A percentile compares a stretch with the other conserved stretches of the same genome.
phyloP scores from a whole-genome alignment of 2,329 filamentous ascomycete genomes.

The Coniella lustricola region DNA sequence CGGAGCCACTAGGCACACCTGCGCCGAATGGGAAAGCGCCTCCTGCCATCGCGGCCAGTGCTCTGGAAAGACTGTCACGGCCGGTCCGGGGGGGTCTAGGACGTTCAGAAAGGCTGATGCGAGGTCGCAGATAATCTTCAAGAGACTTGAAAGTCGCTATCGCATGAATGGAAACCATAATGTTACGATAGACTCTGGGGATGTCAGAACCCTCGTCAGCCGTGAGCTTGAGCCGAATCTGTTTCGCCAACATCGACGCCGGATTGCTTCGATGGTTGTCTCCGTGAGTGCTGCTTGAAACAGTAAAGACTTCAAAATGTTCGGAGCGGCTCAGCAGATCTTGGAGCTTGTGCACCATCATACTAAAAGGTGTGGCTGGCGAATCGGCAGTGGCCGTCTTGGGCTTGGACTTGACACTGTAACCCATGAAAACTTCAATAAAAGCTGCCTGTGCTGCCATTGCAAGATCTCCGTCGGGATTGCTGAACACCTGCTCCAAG shows the following conservation, averaged over 20 bases:
- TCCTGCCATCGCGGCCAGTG: conserved; percentile 71
- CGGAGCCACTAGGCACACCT: conserved; percentile 40
- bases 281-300: conserved; percentile 60
- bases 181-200: conserved; percentile 78
- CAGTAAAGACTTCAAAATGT: conserved; percentile 95
- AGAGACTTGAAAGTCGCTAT: conserved; percentile 97
- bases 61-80: conserved; percentile 55
- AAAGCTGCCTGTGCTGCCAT: conserved; percentile 73
- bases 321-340: conserved; percentile 93
- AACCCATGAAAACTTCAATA: conserved; percentile 85
- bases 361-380: conserved; percentile 77
- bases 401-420: conserved; percentile 56
- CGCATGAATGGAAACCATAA: conserved; percentile 97
- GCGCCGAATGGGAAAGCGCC: conserved; percentile 50
- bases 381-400: conserved; percentile 60
- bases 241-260: conserved; percentile 92
- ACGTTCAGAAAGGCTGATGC: conserved; percentile 75
- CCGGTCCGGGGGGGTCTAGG: conserved; percentile 43
- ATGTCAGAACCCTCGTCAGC: conserved; percentile 90
- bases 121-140: conserved; percentile 88
- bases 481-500: conserved; percentile 74
- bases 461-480: conserved; percentile 54
- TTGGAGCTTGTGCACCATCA: conserved; percentile 88
- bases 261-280: conserved; percentile 80
- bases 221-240: conserved; percentile 80